A percentile compares a stretch with the other conserved stretches of the same genome.
These are phyloP conservation scores for Gossypium rotundifolium DNA, from an alignment of 345 rosid species.

Conservation along the genomic window DNA sequence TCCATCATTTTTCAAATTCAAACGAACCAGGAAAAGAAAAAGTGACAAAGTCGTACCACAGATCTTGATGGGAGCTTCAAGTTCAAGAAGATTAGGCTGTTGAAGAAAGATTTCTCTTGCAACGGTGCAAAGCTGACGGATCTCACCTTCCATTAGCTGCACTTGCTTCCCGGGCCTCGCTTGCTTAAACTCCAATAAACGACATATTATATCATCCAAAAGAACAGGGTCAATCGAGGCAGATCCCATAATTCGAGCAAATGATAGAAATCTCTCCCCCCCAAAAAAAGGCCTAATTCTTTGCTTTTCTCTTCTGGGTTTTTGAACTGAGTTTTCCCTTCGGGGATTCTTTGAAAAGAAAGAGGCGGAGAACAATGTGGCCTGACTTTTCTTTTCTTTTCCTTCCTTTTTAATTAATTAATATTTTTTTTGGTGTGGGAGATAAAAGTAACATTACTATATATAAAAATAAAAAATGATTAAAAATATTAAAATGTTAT, in stretches of 20 bases:
- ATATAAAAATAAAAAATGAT: background rate
- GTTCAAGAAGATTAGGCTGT: constrained; percentile 86
- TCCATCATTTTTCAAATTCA: background rate
- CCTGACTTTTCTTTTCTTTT: background rate
- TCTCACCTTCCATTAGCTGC: constrained; percentile 78
- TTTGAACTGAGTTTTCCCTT: background rate
- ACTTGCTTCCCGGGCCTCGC: constrained; percentile 70
- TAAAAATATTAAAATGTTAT: background rate
- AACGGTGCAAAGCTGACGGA: constrained; percentile 67
- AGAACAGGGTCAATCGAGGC: constrained; percentile 47
- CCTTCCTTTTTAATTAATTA: background rate
- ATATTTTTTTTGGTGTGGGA: background rate
- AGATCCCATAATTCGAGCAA: constrained; percentile 17
- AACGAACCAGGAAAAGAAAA: background rate
- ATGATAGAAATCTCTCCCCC: background rate
- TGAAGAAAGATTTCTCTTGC: constrained; percentile 74
- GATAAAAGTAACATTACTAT: background rate
- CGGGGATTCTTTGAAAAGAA: background rate
- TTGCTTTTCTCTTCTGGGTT: constrained; percentile 1
- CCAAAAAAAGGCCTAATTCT: constrained; percentile 7
- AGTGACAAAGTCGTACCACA: constrained; percentile 43
- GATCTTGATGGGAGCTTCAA: constrained; percentile 93
- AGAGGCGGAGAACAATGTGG: background rate
- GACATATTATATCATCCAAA: constrained; percentile 65
- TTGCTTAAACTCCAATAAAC: constrained; percentile 58